Base-by-base conservation (phyloP, 2,329 filamentous ascomycete genomes). In the Aureobasidium subglaciale region DNA sequence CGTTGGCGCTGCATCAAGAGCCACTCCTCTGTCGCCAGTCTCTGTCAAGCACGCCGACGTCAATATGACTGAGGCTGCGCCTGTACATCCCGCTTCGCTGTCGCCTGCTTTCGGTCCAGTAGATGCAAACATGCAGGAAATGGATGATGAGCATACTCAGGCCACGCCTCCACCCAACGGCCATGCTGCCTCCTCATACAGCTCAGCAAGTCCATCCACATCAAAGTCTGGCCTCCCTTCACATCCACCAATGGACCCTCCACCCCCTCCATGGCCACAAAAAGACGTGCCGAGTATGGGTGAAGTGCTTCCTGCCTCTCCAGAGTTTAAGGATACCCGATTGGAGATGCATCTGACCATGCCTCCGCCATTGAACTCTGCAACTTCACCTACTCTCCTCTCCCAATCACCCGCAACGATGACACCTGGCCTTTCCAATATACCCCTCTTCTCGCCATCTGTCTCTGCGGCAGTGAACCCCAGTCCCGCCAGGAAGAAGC, bases 111-210 rank as follows among this genome's bases (percentile, higher is more conserved):
- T 56, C n/a, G 48, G 38, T 40, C 24, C 55, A 35, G 35, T 52
- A 15, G 55, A 57, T 27, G 22, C 75, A 15, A 75, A 75, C 52
- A 78, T 78, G 76, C 72, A 71, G 58, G 75, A 78, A 59, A 65
- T 66, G 8, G 57, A 58, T n/a, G 46, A 37, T 15, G 56, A 55
- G 15, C 20, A 25, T 11, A n/a, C 16, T 15, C 41, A 27, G 8
- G 22, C 18, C n/a, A 37, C 38, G 16, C 43, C 56, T 20, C 48
- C 56, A 22, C 43, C 35, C 6, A 38, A 34, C 8, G 25, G 30
- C n/a, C 40, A 40, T 11, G 10, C 29, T n/a, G 10, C 4, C n/a
- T 30, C 24, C 22, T 55, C 41, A 13, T 32, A 32, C 50, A 43
- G 30, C 30, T 35, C 40, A 42, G 40, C 54, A 40, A 57, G 38